phyloP scores from a whole-genome alignment of 1,139 yeast species.

The Yamadazyma atmosphaerica region DNA sequence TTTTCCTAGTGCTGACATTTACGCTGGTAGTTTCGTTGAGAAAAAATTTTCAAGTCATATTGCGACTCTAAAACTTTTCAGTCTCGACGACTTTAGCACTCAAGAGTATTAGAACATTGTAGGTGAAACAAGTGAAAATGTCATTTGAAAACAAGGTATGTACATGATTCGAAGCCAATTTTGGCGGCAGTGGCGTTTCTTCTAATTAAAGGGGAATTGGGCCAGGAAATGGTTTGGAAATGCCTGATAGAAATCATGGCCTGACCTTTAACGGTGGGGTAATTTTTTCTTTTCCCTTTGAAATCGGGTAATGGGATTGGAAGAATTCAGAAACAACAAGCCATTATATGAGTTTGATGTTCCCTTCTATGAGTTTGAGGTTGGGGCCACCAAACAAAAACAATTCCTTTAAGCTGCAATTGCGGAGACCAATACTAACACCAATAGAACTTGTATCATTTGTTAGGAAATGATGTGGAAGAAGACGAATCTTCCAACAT shows the following conservation, averaged over 20 bases:
- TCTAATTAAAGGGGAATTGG: too few relatives aligned
- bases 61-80: slow-evolving; percentile 15
- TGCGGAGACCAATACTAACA: slow-evolving; percentile 19
- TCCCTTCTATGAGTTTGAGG: too few relatives aligned
- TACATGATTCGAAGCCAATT: too few relatives aligned
- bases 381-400: too few relatives aligned
- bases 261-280: not conserved
- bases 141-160: slow-evolving; percentile 55
- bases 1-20: slow-evolving; percentile 3
- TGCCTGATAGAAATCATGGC: too few relatives aligned
- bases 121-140: slow-evolving; percentile 22
- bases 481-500: slow-evolving; percentile 58
- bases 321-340: not conserved
- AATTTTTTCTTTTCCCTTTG: not conserved
- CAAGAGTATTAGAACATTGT: not conserved
- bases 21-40: slow-evolving; percentile 7
- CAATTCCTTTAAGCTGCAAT: too few relatives aligned
- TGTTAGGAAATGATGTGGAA: slow-evolving; percentile 79
- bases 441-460: slow-evolving; percentile 45
- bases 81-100: slow-evolving; percentile 9
- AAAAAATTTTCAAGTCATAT: slow-evolving; percentile 17
- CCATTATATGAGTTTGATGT: too few relatives aligned
- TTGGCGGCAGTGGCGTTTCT: too few relatives aligned
- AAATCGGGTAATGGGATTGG: not conserved
- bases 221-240: too few relatives aligned